Conservation (phyloP, 345 rosid genomes). For the Eucalyptus polybractea region DNA sequence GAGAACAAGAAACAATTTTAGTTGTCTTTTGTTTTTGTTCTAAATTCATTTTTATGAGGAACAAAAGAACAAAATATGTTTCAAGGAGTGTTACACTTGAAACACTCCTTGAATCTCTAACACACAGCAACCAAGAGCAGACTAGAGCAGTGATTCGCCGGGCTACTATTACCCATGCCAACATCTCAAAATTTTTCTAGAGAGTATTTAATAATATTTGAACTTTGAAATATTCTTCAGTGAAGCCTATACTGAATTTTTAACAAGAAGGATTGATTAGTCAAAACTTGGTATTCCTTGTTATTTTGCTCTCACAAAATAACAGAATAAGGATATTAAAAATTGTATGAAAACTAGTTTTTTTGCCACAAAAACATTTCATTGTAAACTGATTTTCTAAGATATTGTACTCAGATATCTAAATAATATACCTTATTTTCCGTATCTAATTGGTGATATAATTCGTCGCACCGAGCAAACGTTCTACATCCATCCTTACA, state of each 20-base stretch:
- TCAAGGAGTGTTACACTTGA: too few species aligned
- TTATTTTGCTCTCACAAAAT: not conserved
- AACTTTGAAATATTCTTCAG: not conserved
- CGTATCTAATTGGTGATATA: not conserved
- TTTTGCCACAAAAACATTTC: not conserved
- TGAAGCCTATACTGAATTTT: not conserved
- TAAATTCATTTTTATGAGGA: accelerated
- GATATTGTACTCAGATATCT: not conserved
- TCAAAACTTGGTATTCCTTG: not conserved
- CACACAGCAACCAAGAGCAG: not conserved
- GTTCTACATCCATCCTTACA: not conserved
- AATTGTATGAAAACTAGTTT: not conserved
- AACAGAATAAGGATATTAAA: not conserved
- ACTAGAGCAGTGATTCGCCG: not conserved
- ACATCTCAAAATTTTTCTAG: not conserved
- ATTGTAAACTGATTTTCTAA: not conserved
- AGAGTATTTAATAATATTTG: not conserved
- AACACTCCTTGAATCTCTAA: not conserved
- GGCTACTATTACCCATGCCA: not conserved
- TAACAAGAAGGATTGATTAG: not conserved
- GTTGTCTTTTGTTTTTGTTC: too few species aligned
- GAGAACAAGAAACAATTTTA: too few species aligned
- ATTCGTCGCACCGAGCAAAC: not conserved
- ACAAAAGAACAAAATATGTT: too few species aligned
- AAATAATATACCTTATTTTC: not conserved